Base-by-base conservation (phyloP, 2,329 filamentous ascomycete genomes). In the Exophiala phaeomuriformis region DNA sequence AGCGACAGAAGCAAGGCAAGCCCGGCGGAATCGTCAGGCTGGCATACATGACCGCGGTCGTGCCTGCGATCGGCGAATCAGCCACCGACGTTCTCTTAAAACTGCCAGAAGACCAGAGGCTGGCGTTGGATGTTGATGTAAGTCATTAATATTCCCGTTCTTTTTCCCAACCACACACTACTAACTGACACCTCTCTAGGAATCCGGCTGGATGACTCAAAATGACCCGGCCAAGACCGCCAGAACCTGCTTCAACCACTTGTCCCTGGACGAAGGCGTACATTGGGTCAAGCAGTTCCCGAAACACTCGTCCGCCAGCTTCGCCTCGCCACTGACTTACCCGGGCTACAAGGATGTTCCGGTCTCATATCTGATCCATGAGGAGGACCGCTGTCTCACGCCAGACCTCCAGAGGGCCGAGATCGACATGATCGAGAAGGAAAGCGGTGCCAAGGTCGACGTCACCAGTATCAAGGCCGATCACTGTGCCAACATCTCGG, bases 311-410 rank as follows among this genome's bases (percentile, higher is more conserved):
- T 55, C 59, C 5, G 43, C 57, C 10, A 65, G 63, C 40, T 71
- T 71, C 51, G 54, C 47, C 1, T 60, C 62, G 5, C 52, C 56
- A 39, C 42, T 70, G 28, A 67, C 65, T 3, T 63, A 70, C 52
- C 39, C 63, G 3, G 68, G 65, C 0, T 70, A 69, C 56, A 66
- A 65, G 52, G 60, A 69, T 40, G 56, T 70, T 2, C 66, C 67
- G 0, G 65, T 67, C 1, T 69, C 66, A 7, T 72, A 66, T 53
- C 61, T 71, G 9, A 37, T 69, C 33, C 65, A 64, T 35, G 60
- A 63, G 37, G 59, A 67, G 4, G 69, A 71, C 49, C 40, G 39
- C 27, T 60, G 61, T n/a, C 51, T 71, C 6, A 47, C 59, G 2
- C 63, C 66, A 2, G 45, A 61, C 5, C 47, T 63, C 32, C 68